Evolutionary conservation across 2,329 filamentous ascomycete genomes (phyloP).

Genomic region (Paecilomyces dactylethromorphus): DNA sequence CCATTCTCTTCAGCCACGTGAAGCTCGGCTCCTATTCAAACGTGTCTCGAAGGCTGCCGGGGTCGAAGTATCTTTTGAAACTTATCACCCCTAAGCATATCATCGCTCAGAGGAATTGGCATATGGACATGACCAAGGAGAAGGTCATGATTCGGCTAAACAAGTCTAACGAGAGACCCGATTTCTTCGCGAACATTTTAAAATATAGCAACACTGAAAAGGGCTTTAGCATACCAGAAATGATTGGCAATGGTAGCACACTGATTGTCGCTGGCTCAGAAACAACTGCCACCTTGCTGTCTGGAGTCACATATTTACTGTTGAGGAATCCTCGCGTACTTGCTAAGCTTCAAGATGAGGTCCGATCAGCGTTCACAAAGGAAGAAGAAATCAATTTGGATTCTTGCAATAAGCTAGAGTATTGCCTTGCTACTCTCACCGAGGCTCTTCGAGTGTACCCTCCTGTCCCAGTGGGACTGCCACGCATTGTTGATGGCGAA

Average conservation of each 20-base stretch:
- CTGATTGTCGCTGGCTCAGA: slow-evolving; percentile 37
- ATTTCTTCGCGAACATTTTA: not conserved
- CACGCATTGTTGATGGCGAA: not conserved
- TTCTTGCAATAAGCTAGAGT: slow-evolving; percentile 21
- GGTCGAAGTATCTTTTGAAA: too few species aligned
- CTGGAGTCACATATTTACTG: slow-evolving; percentile 35
- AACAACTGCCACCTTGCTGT: slow-evolving; percentile 39
- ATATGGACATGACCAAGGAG: too few species aligned
- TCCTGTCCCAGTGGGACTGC: slow-evolving; percentile 15
- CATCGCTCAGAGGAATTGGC: too few species aligned
- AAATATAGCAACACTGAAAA: too few species aligned
- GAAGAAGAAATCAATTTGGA: slow-evolving; percentile 29
- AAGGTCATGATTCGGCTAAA: too few species aligned
- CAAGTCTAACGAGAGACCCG: not conserved
- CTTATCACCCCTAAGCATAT: too few species aligned
- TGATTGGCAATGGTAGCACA: slow-evolving; percentile 22
- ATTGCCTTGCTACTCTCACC: slow-evolving; percentile 33
- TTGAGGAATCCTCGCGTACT: slow-evolving; percentile 25
- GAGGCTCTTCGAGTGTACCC: slow-evolving; percentile 37
- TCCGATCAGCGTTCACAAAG: slow-evolving; percentile 30
- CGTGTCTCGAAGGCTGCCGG: too few species aligned
- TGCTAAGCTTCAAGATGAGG: slow-evolving; percentile 27
- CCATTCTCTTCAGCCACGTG: too few species aligned
- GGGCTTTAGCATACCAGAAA: slow-evolving; percentile 12
- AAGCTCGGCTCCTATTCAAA: too few species aligned